Percentiles rank a stretch among this genome's conserved stretches.
Evolutionary conservation across 2,329 filamentous ascomycete genomes (phyloP).

Genomic region (Neocucurbitaria cava): DNA sequence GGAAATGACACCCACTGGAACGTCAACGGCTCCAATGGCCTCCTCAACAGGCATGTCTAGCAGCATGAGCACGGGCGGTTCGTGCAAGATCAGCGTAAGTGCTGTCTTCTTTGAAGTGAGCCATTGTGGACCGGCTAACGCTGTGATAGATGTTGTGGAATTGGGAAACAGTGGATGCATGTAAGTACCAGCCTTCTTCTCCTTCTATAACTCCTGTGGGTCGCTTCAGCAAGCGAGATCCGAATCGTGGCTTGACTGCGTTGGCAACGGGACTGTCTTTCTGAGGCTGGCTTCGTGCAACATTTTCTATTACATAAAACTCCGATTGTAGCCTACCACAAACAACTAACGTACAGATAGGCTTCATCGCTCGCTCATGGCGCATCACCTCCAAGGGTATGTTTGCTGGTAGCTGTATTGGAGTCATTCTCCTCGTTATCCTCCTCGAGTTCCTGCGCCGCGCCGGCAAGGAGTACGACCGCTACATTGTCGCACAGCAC

Average conservation of each 20-base stretch:
- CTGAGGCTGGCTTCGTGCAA: background rate
- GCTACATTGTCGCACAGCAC: constrained; percentile 65
- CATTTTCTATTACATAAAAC: background rate
- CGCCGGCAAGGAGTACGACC: constrained; percentile 75
- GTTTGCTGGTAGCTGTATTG: constrained; percentile 84
- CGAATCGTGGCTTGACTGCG: background rate
- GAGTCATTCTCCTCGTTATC: constrained; percentile 75
- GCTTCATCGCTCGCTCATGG: constrained; percentile 75
- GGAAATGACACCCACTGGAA: constrained; percentile 23
- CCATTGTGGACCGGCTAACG: constrained; percentile 4
- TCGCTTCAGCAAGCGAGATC: background rate
- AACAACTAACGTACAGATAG: constrained; percentile 5
- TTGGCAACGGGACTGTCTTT: background rate
- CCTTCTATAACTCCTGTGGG: background rate
- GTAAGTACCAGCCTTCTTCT: constrained; percentile 29
- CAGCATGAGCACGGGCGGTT: constrained; percentile 31
- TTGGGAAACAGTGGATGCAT: constrained; percentile 75
- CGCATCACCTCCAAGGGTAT: constrained; percentile 71
- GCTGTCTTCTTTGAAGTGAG: background rate
- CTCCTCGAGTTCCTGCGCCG: constrained; percentile 76
- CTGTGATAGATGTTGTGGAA: constrained; percentile 74
- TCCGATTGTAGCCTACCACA: background rate
- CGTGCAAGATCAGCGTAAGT: constrained; percentile 43
- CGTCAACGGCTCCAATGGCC: constrained; percentile 30
- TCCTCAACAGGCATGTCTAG: constrained; percentile 22